Base-by-base conservation (phyloP, 169 alveolate genomes). In the Plasmodium chabaudi region DNA sequence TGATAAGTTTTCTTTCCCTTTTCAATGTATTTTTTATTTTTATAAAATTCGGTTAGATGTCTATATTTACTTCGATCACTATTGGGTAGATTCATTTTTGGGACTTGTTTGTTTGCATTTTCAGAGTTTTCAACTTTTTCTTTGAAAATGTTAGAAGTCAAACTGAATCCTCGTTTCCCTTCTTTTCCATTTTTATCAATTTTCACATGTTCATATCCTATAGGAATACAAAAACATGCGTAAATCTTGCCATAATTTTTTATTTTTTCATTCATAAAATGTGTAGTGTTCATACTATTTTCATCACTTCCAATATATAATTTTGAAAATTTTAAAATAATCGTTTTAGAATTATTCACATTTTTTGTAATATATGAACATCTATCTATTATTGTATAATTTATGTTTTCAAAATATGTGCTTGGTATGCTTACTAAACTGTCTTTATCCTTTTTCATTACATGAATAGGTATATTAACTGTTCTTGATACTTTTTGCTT, bases 151-250 rank as follows among this genome's bases (percentile, higher is more conserved):
- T 51, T 23, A 17, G 13, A 49, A 51, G 56, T 77, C 13, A 39
- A 42, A 46, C 77, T 56, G 21, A 19, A 13, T 23, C 69, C 46
- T 21, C 88, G 39, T 63, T 25, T 25, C 64, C 49, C 47, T 10
- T 17, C 10, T 49, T 7, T 39, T 9, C 15, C 15, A 1, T 17
- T 51, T 25, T 42, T 15, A 6, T 21, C 9, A n/a, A 55, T 23
- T 13, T 0, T 4, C 42, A 0, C n/a, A 27, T 17, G 44, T 56
- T 77, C 46, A 51, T 64, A 63, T 6, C 68, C 51, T n/a, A 64
- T 51, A 6, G 88, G 88, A 15, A 77, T 57, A 25, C 77, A 77
- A 51, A 47, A 63, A 15, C 77, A 47, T 13, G 65, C 56, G 17
- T 68, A 77, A 7, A 77, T 49, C 0, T 77, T 23, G 19, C 64